These are phyloP conservation scores for Brassica hybrid DNA, from an alignment of 441 rosid genomes.

Conservation along the genomic window DNA sequence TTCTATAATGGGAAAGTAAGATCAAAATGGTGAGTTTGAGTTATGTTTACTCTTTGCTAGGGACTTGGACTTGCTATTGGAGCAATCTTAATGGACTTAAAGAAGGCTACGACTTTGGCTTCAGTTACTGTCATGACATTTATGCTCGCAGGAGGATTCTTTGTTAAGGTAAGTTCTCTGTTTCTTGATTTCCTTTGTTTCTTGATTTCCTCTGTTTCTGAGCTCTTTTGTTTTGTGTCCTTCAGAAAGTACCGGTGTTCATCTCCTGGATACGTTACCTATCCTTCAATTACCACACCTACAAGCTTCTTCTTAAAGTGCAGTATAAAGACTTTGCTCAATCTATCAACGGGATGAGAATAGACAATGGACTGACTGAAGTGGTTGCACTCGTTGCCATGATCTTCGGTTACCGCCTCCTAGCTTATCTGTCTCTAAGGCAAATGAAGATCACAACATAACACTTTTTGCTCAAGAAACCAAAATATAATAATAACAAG, in stretches of 20 bases:
- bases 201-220: not conserved
- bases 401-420: slow-evolving; percentile 90
- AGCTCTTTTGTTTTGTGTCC: slow-evolving; percentile 1
- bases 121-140: slow-evolving; percentile 98
- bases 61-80: slow-evolving; percentile 99
- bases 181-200: not conserved
- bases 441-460: slow-evolving; percentile 50
- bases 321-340: too few species aligned
- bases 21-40: not conserved
- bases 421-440: slow-evolving; percentile 76
- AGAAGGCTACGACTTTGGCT: slow-evolving; percentile 93
- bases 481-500: not conserved
- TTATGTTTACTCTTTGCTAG: slow-evolving; percentile 46
- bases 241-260: slow-evolving; percentile 90
- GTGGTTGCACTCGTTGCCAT: slow-evolving; percentile 76
- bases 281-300: slow-evolving; percentile 96
- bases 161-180: slow-evolving; percentile 66
- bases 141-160: slow-evolving; percentile 97
- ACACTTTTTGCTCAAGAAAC: slow-evolving; percentile 26
- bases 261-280: slow-evolving; percentile 89
- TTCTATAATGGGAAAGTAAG: not conserved
- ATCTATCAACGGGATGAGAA: too few species aligned
- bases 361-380: slow-evolving; percentile 64
- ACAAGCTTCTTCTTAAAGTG: slow-evolving; percentile 38
- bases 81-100: slow-evolving; percentile 91